A percentile compares a stretch with the other conserved stretches of the same genome.
phyloP scores from a whole-genome alignment of 2,329 filamentous ascomycete genomes.

The Aspergillus puulaauensis region DNA sequence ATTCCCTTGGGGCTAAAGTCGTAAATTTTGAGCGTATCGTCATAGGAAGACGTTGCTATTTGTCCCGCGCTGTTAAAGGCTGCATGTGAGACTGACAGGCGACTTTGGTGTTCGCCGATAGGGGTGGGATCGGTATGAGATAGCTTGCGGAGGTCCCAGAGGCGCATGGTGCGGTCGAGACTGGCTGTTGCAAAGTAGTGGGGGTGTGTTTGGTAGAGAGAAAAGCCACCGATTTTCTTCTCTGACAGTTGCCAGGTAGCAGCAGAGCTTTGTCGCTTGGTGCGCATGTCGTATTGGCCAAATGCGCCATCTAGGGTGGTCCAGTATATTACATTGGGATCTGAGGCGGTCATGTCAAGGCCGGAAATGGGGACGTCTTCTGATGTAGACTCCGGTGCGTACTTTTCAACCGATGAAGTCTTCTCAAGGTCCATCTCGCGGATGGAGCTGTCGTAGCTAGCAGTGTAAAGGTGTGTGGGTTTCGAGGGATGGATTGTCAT shows the following conservation, averaged over 20 bases:
- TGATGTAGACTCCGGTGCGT: slow-evolving; percentile 67
- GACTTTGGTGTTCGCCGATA: slow-evolving; percentile 77
- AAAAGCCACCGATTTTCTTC: slow-evolving; percentile 95
- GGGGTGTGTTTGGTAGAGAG: slow-evolving; percentile 73
- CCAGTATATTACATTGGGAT: slow-evolving; percentile 77
- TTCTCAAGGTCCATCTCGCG: slow-evolving; percentile 81
- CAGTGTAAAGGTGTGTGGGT: slow-evolving; percentile 73
- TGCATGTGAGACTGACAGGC: slow-evolving; percentile 86
- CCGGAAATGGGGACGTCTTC: slow-evolving; percentile 80
- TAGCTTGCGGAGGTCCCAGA: slow-evolving; percentile 84
- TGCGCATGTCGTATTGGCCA: slow-evolving; percentile 76
- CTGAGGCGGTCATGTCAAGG: slow-evolving; percentile 71
- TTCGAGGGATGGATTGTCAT: slow-evolving; percentile 76
- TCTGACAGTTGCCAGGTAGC: slow-evolving; percentile 76
- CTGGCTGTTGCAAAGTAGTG: slow-evolving; percentile 88
- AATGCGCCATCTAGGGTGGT: slow-evolving; percentile 81
- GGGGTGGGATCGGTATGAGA: slow-evolving; percentile 66
- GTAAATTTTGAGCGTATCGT: slow-evolving; percentile 93
- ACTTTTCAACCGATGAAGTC: slow-evolving; percentile 76
- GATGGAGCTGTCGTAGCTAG: slow-evolving; percentile 91
- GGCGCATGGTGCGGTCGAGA: slow-evolving; percentile 80
- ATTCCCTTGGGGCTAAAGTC: slow-evolving; percentile 64
- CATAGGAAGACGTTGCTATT: slow-evolving; percentile 88
- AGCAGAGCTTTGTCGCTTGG: slow-evolving; percentile 52
- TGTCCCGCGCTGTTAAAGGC: slow-evolving; percentile 84